Base-by-base conservation (phyloP, 768 basidiomycete species). In the Rhizopogon rudus region DNA sequence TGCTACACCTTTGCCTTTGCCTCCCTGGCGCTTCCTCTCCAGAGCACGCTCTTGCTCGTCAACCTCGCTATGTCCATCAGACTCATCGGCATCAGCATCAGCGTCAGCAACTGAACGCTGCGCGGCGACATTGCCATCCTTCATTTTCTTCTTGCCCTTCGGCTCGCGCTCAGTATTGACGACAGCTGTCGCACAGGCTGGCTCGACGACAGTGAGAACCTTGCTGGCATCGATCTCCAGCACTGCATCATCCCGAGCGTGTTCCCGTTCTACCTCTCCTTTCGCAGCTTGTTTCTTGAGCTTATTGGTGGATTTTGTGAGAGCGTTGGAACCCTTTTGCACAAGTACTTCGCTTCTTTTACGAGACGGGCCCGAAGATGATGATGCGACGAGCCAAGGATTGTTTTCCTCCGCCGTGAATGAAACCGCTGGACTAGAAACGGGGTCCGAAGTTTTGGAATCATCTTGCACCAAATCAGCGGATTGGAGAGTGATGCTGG, bases 341-440 rank as follows among this genome's bases (percentile, higher is more conserved):
- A 92, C 81, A 3, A 83, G 68, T 9, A 90, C 76, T 56, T 87
- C 81, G 67, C 93, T 95, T 58, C 81, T 81, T 67, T 88, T 92
- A 57, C 83, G 82, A 0, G 83, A 73, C 3, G 75, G 70, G 51
- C 83, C 87, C 20, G 70, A 66, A 3, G 75, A 63, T 1, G 74
- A 49, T 6, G 54, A 61, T 9, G 72, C 72, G 1, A 72, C 70
- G 16, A 97, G 84, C 93, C 96, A 98, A 9, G 95, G 95, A 67
- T 98, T 98, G 55, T 67, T 49, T 29, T 68, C 64, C 37, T 53
- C 28, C 33, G 44, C 10, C 40, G 61, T 40, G 5, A 57, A 9
- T 9, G 55, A 46, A 3, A 69, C 58, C 28, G 57, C 51, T 5
- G 61, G 52, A 43, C 54, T 67, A 29, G 61, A 44, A 25, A 61